Percentiles rank a stretch among this genome's conserved stretches.
phyloP scores from a whole-genome alignment of 2,329 filamentous ascomycete species.

The Colletotrichum spinosum region DNA sequence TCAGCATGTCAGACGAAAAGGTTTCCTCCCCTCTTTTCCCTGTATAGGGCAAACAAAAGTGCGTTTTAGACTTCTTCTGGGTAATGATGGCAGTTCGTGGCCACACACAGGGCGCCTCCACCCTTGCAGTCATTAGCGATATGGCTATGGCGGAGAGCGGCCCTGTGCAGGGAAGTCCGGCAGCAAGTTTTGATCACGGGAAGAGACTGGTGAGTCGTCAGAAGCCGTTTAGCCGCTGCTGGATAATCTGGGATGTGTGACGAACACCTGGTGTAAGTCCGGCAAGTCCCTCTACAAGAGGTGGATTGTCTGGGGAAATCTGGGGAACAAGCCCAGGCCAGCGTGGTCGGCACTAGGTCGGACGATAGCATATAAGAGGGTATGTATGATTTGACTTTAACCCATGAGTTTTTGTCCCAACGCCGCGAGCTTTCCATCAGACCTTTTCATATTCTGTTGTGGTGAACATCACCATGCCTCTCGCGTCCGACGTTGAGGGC shows the following conservation, averaged over 20 bases:
- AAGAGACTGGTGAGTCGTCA: neutral
- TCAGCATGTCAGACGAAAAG: neutral
- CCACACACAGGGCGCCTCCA: constrained; percentile 29
- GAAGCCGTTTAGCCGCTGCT: constrained; percentile 23
- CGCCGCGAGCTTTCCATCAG: neutral
- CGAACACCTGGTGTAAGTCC: constrained; percentile 1
- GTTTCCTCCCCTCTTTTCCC: neutral
- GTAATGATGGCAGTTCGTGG: neutral
- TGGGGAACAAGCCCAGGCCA: too few relatives aligned
- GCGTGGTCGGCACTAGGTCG: too few relatives aligned
- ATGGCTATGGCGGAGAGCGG: neutral
- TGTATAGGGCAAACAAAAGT: constrained; percentile 16
- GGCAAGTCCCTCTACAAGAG: too few relatives aligned
- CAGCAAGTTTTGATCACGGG: constrained; percentile 16
- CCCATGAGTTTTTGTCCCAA: neutral
- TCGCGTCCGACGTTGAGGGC: constrained; percentile 40
- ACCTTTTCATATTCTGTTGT: neutral
- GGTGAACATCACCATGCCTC: constrained; percentile 15
- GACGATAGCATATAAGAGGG: constrained; percentile 22
- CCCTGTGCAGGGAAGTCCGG: constrained; percentile 17
- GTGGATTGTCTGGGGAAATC: too few relatives aligned
- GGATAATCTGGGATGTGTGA: constrained; percentile 3
- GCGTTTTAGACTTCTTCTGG: neutral
- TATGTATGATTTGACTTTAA: neutral
- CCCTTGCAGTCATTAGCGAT: neutral